A percentile compares a stretch with the other conserved stretches of the same genome.
Conservation (phyloP, 2,329 filamentous ascomycete species). For the Aspergillus fijiensis region DNA sequence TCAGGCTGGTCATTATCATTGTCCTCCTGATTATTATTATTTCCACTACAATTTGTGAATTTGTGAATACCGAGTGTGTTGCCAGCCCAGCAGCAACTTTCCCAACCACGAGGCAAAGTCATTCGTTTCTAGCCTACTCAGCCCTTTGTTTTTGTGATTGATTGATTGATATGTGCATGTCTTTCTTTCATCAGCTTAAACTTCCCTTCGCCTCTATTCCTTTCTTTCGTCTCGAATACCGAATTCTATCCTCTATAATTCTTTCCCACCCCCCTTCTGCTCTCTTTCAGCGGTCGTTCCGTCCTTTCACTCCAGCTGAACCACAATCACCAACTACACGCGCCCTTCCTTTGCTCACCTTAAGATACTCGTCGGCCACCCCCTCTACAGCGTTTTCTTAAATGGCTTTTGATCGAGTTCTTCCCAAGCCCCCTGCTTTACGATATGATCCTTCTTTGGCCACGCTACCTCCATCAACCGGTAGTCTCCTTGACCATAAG, state of each 20-base stretch:
- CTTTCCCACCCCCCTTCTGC: conserved; percentile 4
- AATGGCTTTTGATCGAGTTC: conserved; percentile 52
- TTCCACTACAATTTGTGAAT: background rate
- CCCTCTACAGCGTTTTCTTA: conserved; percentile 18
- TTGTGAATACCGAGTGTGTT: background rate
- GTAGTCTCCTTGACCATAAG: conserved; percentile 42
- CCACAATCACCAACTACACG: background rate
- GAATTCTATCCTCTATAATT: conserved; percentile 4
- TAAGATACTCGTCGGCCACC: conserved; percentile 4
- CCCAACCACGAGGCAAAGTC: background rate
- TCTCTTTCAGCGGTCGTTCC: conserved; percentile 16
- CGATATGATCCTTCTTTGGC: conserved; percentile 40
- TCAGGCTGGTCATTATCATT: background rate
- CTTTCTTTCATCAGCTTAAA: conserved; percentile 2
- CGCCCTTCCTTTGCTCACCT: background rate
- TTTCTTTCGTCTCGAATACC: background rate
- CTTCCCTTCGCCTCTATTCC: background rate
- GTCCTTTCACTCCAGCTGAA: conserved; percentile 14
- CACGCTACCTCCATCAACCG: conserved; percentile 33
- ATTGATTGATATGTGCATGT: background rate
- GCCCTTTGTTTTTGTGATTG: background rate
- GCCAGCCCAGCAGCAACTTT: background rate
- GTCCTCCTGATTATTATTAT: background rate
- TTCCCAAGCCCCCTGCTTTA: conserved; percentile 45
- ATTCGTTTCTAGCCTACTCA: background rate